These are phyloP conservation scores for Aureobasidium sp. DNA, from an alignment of 2,329 filamentous ascomycete genomes.

Conservation along the genomic window DNA sequence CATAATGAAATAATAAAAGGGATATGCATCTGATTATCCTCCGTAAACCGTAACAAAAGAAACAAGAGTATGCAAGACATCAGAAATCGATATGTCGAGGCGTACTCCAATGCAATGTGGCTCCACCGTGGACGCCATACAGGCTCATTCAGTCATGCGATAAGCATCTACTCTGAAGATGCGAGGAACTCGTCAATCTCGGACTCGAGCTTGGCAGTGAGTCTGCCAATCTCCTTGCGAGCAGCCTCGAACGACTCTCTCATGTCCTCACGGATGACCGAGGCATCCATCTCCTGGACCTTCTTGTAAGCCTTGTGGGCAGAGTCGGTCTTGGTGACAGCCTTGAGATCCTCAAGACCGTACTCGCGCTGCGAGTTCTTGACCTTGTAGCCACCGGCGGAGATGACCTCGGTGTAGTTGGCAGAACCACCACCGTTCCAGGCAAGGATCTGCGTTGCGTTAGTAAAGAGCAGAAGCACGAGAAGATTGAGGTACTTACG, in stretches of 20 bases:
- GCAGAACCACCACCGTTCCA: conserved; percentile 96
- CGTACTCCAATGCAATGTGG: conserved; percentile 10
- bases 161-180: neutral
- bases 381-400: conserved; percentile 61
- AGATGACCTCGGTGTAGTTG: conserved; percentile 81
- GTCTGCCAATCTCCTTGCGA: conserved; percentile 36
- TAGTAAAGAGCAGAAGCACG: conserved; percentile 18
- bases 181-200: conserved; percentile 34
- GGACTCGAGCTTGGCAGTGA: conserved; percentile 32
- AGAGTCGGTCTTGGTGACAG: conserved; percentile 13
- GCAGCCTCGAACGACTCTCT: conserved; percentile 23
- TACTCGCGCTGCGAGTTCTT: conserved; percentile 32
- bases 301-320: conserved; percentile 5
- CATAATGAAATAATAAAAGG: neutral
- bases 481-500: conserved; percentile 35
- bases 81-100: neutral
- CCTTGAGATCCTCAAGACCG: conserved; percentile 36
- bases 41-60: conserved; percentile 7
- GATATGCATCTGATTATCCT: conserved; percentile 6
- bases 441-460: conserved; percentile 58
- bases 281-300: conserved; percentile 6
- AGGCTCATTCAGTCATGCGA: conserved; percentile 3
- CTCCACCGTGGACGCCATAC: neutral
- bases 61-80: conserved; percentile 9
- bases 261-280: neutral